A percentile compares a stretch with the other conserved stretches of the same genome.
phyloP scores from a whole-genome alignment of 805 yeast species.

The Candida ulmi region DNA sequence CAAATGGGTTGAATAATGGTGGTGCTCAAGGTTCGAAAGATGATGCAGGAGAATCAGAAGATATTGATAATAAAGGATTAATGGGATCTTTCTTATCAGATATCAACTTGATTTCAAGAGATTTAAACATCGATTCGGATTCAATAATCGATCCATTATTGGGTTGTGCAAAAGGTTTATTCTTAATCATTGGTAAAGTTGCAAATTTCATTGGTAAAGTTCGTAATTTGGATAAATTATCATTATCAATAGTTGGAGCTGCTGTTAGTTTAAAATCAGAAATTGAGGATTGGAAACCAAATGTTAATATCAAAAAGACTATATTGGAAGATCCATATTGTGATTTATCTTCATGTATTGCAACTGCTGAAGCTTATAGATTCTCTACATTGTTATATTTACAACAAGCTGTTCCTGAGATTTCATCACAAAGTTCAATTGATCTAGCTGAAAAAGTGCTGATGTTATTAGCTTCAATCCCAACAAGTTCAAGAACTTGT shows the following conservation, averaged over 20 bases:
- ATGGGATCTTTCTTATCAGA: background rate
- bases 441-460: slow-evolving; percentile 55
- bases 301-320: slow-evolving; percentile 25
- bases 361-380: slow-evolving; percentile 68
- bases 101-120: slow-evolving; percentile 2
- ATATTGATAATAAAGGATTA: too few relatives aligned
- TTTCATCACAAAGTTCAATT: slow-evolving; percentile 49
- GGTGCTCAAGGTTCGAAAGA: background rate
- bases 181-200: slow-evolving; percentile 59
- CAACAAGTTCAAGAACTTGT: slow-evolving; percentile 49
- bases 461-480: slow-evolving; percentile 57
- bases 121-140: slow-evolving; percentile 3
- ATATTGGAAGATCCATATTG: slow-evolving; percentile 40
- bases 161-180: slow-evolving; percentile 62
- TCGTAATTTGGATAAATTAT: slow-evolving; percentile 34
- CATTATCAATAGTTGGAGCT: slow-evolving; percentile 41
- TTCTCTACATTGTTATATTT: slow-evolving; percentile 53
- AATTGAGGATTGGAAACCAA: slow-evolving; percentile 53
- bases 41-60: too few relatives aligned
- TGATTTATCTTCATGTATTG: slow-evolving; percentile 54
- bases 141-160: slow-evolving; percentile 52
- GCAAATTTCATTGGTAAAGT: slow-evolving; percentile 50
- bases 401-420: slow-evolving; percentile 69
- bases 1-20: background rate
- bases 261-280: slow-evolving; percentile 52